phyloP scores from a whole-genome alignment of 768 basidiomycete species.

The Leucosporidium creatinivorum region DNA sequence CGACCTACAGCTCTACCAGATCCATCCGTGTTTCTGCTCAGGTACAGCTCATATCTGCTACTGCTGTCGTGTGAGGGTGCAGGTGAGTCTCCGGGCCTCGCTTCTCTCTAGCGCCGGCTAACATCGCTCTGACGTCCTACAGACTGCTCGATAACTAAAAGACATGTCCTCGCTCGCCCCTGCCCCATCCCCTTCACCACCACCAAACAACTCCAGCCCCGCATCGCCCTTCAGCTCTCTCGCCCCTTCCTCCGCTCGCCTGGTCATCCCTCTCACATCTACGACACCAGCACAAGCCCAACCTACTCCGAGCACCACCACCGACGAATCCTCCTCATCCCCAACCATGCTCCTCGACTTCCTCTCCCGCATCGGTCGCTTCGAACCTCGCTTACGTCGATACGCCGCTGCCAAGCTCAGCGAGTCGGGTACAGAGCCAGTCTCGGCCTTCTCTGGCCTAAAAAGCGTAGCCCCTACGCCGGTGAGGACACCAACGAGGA shows the following conservation, averaged over 20 bases:
- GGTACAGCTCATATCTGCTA: no score
- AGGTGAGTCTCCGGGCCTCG: no score
- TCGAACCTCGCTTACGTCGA: neutral
- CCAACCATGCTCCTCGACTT: conserved; percentile 1
- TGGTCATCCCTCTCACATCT: neutral
- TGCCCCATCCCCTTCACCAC: no score
- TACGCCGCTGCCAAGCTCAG: neutral
- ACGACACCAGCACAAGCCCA: neutral
- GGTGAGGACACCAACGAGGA: neutral
- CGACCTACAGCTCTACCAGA: no score
- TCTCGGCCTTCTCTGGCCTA: neutral
- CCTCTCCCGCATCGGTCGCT: conserved; percentile 1
- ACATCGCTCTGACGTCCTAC: no score
- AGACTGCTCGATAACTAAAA: no score
- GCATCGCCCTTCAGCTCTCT: neutral
- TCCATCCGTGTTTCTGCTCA: no score
- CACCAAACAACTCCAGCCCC: no score
- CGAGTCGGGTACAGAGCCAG: neutral
- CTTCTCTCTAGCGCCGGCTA: no score
- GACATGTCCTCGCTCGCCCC: no score
- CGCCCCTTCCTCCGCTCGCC: neutral
- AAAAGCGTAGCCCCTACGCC: neutral
- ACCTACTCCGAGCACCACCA: neutral
- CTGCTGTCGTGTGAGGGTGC: no score
- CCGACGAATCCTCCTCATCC: neutral